These are phyloP conservation scores for Cercospora sesami DNA, from an alignment of 2,329 filamentous ascomycete genomes.

Conservation along the genomic window DNA sequence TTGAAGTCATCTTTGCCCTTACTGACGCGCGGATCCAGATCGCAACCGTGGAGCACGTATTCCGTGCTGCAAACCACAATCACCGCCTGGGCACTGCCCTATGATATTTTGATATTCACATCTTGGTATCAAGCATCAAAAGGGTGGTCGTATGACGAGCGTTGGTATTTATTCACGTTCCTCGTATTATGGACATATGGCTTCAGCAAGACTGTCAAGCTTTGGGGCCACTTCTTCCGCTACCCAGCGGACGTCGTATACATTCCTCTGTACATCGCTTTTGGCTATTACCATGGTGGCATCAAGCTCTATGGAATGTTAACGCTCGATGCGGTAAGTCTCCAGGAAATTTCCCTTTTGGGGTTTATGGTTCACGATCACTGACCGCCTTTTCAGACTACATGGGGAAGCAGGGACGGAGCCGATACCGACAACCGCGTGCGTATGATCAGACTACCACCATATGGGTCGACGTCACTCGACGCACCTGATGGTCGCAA, in stretches of 20 bases:
- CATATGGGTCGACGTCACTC: constrained; percentile 33
- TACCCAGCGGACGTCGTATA: constrained; percentile 79
- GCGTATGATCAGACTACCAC: constrained; percentile 57
- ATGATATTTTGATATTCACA: constrained; percentile 72
- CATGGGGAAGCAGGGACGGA: constrained; percentile 91
- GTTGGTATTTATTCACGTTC: constrained; percentile 56
- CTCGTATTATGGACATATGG: constrained; percentile 71
- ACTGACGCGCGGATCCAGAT: constrained; percentile 53
- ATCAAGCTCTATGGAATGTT: constrained; percentile 88
- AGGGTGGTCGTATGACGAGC: constrained; percentile 38
- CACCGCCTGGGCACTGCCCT: constrained; percentile 78
- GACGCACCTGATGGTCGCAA: constrained; percentile 34
- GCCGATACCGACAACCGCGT: constrained; percentile 79
- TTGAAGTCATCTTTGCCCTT: constrained; percentile 16
- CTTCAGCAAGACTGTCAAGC: constrained; percentile 88
- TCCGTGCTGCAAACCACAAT: constrained; percentile 90
- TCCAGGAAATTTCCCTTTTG: constrained; percentile 11
- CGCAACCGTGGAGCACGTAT: constrained; percentile 91
- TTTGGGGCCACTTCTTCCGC: constrained; percentile 80
- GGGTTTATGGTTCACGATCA: constrained; percentile 16
- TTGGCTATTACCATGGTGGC: constrained; percentile 88
- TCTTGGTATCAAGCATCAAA: constrained; percentile 67
- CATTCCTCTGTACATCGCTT: constrained; percentile 80
- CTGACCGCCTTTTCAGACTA: constrained; percentile 63
- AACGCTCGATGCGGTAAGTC: constrained; percentile 68